Base-by-base conservation (phyloP, 169 alveolate genomes). In the Cryptosporidium parvum region DNA sequence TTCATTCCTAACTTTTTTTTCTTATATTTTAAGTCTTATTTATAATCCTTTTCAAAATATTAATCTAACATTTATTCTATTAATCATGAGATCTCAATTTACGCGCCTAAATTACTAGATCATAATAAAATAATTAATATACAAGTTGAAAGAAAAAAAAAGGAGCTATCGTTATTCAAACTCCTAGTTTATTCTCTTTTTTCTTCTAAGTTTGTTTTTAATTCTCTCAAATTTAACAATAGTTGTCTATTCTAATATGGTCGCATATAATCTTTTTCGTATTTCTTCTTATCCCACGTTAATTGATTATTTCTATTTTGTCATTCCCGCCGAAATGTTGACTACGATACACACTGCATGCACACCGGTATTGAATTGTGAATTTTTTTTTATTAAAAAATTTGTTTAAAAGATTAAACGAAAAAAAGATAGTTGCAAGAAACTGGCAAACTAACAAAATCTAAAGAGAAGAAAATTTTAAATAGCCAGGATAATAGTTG, bases 321-420 rank as follows among this genome's bases (percentile, higher is more conserved):
- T 6, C 10, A 21, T 37, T 53, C 62, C 86, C 86, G 86, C 86
- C 86, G 35, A 53, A 70, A 70, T 51, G 21, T 26, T 70, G 85
- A 70, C 58, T 45, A 73, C 86, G 86, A 62, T 73, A 73, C 86
- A 73, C 86, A 73, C 86, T 73, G 31, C 53, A 18, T 73, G 86
- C 86, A 73, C 86, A 73, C 86, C 86, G 86, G 68, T 73, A 73
- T 73, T 73, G 35, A 56, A 29, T 52, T 9, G 35, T 21, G 8
- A 26, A 0, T 70, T 70, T 44, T 45, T 9, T 2, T 42, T 42
- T 9, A 42, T 39, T 35, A 23, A 70, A n/a, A 9, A 21, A 16
- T 3, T 56, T n/a, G 1, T 56, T 5, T 12, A 56, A 56, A 23
- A 56, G 67, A 39, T 23, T 23, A 21, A 21, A 26, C 18, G 7